Evolutionary conservation across 306 rosid genomes (phyloP).

Genomic region (Prunus padus): DNA sequence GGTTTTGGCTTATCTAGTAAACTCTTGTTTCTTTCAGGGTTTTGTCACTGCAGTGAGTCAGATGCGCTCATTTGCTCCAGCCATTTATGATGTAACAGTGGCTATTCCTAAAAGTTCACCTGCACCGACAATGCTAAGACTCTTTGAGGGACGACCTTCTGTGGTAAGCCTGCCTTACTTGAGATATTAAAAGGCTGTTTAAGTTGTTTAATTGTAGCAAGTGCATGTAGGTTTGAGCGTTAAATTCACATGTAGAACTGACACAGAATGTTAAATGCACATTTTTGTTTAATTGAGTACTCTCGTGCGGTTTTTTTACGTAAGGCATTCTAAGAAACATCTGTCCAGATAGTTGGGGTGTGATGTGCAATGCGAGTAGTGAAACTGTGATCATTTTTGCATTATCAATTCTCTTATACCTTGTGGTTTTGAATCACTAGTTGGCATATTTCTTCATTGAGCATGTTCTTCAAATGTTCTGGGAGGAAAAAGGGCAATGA

Average conservation of each 20-base stretch:
- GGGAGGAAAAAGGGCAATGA: not conserved
- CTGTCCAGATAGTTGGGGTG: not conserved
- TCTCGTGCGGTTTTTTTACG: not conserved
- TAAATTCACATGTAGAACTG: not conserved
- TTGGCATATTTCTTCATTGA: not conserved
- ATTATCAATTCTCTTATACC: not conserved
- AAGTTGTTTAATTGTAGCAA: not conserved
- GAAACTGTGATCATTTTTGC: not conserved
- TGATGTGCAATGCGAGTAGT: constrained; percentile 3
- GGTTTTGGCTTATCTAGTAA: constrained; percentile 1
- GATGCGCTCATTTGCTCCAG: constrained; percentile 89
- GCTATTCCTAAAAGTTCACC: constrained; percentile 80
- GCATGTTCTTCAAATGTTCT: not conserved
- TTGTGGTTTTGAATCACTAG: not conserved
- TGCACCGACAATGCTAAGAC: constrained; percentile 89
- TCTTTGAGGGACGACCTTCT: constrained; percentile 77
- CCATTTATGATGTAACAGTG: constrained; percentile 73
- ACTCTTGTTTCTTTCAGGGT: constrained; percentile 56
- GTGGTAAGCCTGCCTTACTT: constrained; percentile 57
- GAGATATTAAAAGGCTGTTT: constrained; percentile 4
- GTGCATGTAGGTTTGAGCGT: not conserved
- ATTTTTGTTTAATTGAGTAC: not conserved
- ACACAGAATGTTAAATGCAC: not conserved
- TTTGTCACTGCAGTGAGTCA: constrained; percentile 77
- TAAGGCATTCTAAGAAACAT: not conserved